A percentile compares a stretch with the other conserved stretches of the same genome.
phyloP scores from a whole-genome alignment of 176 grass and related monocot species.

The Chloris gayana region DNA sequence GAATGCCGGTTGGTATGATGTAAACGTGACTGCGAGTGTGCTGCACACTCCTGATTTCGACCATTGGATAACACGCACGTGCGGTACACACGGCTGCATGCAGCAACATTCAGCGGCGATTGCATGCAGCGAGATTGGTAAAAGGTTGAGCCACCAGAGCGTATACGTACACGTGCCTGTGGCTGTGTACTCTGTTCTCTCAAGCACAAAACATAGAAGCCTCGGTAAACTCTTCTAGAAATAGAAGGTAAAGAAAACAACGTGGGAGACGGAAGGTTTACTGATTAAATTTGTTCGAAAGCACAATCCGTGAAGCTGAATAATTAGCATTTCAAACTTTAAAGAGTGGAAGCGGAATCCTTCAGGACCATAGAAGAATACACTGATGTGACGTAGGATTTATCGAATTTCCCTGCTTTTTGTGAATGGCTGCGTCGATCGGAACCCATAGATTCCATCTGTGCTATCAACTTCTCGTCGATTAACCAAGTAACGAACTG shows the following conservation, averaged over 20 bases:
- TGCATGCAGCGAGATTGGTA: background rate
- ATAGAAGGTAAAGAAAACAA: background rate
- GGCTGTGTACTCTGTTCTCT: background rate
- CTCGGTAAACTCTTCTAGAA: background rate
- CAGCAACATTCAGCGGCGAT: background rate
- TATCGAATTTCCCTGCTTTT: background rate
- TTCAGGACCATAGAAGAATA: background rate
- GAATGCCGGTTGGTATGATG: slow-evolving; percentile 36
- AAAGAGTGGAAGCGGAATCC: background rate
- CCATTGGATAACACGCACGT: background rate
- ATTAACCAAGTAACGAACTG: background rate
- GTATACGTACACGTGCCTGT: background rate
- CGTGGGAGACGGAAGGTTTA: background rate
- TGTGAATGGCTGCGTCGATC: background rate
- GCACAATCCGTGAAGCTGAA: background rate
- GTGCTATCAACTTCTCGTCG: background rate
- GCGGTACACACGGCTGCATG: background rate
- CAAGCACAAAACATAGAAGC: background rate
- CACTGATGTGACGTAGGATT: background rate
- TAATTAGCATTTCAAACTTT: background rate
- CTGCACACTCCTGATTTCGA: background rate
- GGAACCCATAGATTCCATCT: background rate
- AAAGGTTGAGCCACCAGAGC: background rate
- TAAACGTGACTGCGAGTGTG: slow-evolving; percentile 12
- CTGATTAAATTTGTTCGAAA: background rate